Percentiles rank a stretch among this genome's conserved stretches.
Evolutionary conservation across 2,329 filamentous ascomycete species (phyloP).

Genomic region (Monosporascus sp.): DNA sequence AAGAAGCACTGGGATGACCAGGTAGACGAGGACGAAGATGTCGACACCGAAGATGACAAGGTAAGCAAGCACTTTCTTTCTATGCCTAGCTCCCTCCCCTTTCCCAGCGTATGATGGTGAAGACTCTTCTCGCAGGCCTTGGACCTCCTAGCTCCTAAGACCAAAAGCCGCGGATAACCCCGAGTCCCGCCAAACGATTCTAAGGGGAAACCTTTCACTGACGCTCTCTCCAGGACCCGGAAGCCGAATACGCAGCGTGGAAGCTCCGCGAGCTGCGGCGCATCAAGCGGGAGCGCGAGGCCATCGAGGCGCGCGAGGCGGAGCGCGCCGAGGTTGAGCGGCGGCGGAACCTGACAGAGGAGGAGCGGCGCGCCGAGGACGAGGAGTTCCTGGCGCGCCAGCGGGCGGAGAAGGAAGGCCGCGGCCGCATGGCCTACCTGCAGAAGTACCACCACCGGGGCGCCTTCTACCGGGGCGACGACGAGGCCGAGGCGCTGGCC

Average conservation of each 20-base stretch:
- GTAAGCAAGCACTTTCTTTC: neutral
- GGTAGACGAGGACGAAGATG: conserved; percentile 63
- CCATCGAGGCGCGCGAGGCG: conserved; percentile 76
- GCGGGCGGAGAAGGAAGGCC: conserved; percentile 69
- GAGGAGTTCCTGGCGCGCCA: conserved; percentile 70
- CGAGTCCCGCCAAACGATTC: too few relatives aligned
- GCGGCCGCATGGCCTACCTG: conserved; percentile 83
- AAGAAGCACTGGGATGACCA: conserved; percentile 84
- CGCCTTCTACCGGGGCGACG: conserved; percentile 86
- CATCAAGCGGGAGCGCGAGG: conserved; percentile 78
- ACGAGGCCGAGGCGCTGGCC: conserved; percentile 68
- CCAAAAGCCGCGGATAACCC: too few relatives aligned
- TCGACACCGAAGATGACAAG: conserved; percentile 79
- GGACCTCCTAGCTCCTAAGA: too few relatives aligned
- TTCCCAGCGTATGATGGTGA: too few relatives aligned
- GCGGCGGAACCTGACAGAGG: conserved; percentile 76
- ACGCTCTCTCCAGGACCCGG: conserved; percentile 57
- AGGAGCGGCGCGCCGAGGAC: conserved; percentile 84
- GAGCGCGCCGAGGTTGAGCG: conserved; percentile 88
- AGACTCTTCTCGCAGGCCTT: too few relatives aligned
- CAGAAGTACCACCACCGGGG: conserved; percentile 97
- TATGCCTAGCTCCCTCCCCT: too few relatives aligned
- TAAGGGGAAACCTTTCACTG: neutral
- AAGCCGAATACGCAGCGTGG: conserved; percentile 88
- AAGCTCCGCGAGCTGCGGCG: conserved; percentile 86